Base-by-base conservation (phyloP, 305 asterid genomes). In the Fraxinus velutina region DNA sequence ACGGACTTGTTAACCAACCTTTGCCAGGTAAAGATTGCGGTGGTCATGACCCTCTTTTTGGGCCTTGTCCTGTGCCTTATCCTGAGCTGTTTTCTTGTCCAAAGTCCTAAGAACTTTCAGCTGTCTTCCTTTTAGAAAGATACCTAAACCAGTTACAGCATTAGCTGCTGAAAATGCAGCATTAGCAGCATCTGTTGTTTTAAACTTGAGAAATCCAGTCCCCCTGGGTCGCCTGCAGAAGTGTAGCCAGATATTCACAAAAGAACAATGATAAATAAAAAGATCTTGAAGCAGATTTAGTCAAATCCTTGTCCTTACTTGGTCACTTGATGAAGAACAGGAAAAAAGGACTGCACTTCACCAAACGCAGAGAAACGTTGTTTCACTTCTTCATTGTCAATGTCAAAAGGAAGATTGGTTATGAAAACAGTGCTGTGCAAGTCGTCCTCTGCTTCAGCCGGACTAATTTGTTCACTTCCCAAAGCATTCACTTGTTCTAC, bases 151-250 rank as follows among this genome's bases (percentile, higher is more conserved):
- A 86, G 84, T 83, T 42, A 50, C 90, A 79, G 85, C 75, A 72
- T 84, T 88, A 80, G 96, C 95, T 12, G 95, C 97, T 77, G 91
- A 89, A 90, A 90, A 81, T 66, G 97, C 95, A 82, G 97, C 97
- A 85, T 89, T 85, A 42, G 90, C 92, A 84, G 90, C 91, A 73
- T 90, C 98, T 17, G 80, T 71, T 80, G 93, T 89, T 76, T 84
- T 90, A 80, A 93, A 96, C 92, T 96, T 96, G 86, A 96, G 97
- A 88, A 96, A 96, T 80, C 98, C 99, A 74, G 99, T 94, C 85
- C 99, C 98, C 81, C 92, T 90, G 34, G 99, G 99, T 80, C 98
- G 91, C 89, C 98, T 96, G 86, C 83, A 86, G 79, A 85, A 78
- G 71, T 55, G 60, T 39, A 82, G 79, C 79, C 50, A 76, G 74